Percentiles rank a stretch among this genome's conserved stretches.
Conservation (phyloP, 441 rosid species). For the Gossypium lobatum region DNA sequence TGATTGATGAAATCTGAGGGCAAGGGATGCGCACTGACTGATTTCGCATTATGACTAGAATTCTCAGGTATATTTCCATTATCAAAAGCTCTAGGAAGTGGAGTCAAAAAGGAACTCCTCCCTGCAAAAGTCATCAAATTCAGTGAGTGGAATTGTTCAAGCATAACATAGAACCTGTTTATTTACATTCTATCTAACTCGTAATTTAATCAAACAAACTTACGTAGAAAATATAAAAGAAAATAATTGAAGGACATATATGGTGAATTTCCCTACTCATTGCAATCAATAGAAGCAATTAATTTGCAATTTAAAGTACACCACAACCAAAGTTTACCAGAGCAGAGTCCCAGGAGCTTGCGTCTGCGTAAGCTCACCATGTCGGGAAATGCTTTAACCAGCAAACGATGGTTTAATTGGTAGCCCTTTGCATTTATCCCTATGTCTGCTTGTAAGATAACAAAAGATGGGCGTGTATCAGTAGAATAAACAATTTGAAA, state of each 20-base stretch:
- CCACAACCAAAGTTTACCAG: conserved; percentile 49
- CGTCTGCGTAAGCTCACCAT: conserved; percentile 98
- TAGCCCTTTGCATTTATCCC: conserved; percentile 18
- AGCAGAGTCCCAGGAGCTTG: conserved; percentile 78
- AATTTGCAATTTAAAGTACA: conserved; percentile 12
- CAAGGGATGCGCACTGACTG: conserved; percentile 45
- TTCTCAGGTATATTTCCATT: conserved; percentile 32
- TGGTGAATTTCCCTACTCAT: neutral
- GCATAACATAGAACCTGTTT: conserved; percentile 3
- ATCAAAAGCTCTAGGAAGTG: conserved; percentile 44
- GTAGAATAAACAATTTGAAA: conserved; percentile 2
- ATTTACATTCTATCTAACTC: conserved; percentile 5
- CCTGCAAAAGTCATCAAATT: conserved; percentile 32
- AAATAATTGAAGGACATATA: neutral
- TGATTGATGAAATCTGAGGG: conserved; percentile 31
- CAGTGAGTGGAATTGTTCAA: conserved; percentile 13
- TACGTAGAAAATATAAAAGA: neutral
- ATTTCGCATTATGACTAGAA: conserved; percentile 31
- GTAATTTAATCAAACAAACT: neutral
- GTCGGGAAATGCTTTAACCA: conserved; percentile 20
- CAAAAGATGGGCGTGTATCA: conserved; percentile 2
- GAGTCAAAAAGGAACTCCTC: conserved; percentile 48
- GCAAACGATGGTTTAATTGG: conserved; percentile 13
- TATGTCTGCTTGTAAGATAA: conserved; percentile 22
- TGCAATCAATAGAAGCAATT: conserved; percentile 21